A percentile compares a stretch with the other conserved stretches of the same genome.
Evolutionary conservation across 2,329 filamentous ascomycete genomes (phyloP).

Genomic region (Anthostomella pinea): DNA sequence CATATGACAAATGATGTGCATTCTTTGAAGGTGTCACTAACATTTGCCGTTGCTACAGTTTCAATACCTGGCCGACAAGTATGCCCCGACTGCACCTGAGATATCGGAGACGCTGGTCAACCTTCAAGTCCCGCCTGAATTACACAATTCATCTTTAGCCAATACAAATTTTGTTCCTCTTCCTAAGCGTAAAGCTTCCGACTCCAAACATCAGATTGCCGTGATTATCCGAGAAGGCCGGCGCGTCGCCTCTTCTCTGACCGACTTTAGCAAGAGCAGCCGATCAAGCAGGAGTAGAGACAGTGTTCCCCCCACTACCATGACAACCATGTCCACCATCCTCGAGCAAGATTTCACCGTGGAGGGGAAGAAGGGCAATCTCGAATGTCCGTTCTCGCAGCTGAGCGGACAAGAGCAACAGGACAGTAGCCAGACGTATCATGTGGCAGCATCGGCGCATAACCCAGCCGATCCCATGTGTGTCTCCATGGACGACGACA

Average conservation of each 20-base stretch:
- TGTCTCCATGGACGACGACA: conserved; percentile 61
- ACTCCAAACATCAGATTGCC: conserved; percentile 57
- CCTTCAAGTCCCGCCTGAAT: conserved; percentile 60
- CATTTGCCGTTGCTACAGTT: too few species aligned
- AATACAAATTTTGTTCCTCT: conserved; percentile 52
- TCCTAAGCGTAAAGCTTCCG: conserved; percentile 44
- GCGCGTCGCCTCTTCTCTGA: conserved; percentile 51
- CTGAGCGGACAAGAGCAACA: conserved; percentile 38
- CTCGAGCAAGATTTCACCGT: conserved; percentile 92
- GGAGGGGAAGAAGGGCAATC: conserved; percentile 70
- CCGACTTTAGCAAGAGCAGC: conserved; percentile 50
- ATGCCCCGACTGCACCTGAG: conserved; percentile 62
- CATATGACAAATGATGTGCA: too few species aligned
- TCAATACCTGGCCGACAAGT: conserved; percentile 64
- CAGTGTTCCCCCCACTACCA: conserved; percentile 43
- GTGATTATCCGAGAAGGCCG: conserved; percentile 63
- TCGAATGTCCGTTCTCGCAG: conserved; percentile 75
- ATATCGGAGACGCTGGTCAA: conserved; percentile 65
- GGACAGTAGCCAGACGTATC: conserved; percentile 25
- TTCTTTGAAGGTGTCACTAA: too few species aligned
- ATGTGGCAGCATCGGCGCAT: conserved; percentile 40
- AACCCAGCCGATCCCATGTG: conserved; percentile 59
- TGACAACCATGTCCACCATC: conserved; percentile 60
- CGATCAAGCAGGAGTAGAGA: conserved; percentile 50
- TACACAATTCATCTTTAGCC: conserved; percentile 45